phyloP scores from a whole-genome alignment of 768 basidiomycete genomes.

The Trametes villosa region DNA sequence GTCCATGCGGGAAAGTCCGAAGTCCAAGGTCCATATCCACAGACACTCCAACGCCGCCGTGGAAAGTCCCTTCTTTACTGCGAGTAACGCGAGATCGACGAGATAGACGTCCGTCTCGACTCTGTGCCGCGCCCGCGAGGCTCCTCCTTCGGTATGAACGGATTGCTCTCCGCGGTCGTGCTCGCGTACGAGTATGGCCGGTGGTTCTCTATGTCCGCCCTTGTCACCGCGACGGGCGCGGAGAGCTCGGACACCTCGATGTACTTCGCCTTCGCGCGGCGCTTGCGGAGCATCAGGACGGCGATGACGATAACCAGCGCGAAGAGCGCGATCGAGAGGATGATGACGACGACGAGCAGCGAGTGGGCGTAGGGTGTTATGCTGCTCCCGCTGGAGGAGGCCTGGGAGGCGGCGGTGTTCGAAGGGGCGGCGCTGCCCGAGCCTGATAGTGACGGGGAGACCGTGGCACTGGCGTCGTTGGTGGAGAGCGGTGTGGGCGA shows the following conservation, averaged over 20 bases:
- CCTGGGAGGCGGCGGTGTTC: neutral
- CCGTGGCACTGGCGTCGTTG: neutral
- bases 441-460: too few species aligned
- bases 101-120: constrained; percentile 4
- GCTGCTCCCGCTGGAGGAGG: neutral
- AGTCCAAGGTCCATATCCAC: too few species aligned
- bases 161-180: neutral
- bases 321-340: constrained; percentile 1
- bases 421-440: neutral
- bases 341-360: neutral
- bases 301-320: neutral
- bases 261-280: neutral
- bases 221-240: neutral
- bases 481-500: neutral
- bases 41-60: too few species aligned
- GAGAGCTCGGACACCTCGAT: neutral
- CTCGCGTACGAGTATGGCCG: too few species aligned
- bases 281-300: neutral
- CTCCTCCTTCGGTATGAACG: neutral
- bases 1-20: too few species aligned
- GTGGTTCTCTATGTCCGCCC: too few species aligned
- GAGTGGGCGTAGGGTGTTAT: neutral
- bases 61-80: too few species aligned
- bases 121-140: too few species aligned
- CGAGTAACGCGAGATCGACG: neutral